Evolutionary conservation across 176 grass and related monocot species (phyloP).

Genomic region (Tuctoria greenei): DNA sequence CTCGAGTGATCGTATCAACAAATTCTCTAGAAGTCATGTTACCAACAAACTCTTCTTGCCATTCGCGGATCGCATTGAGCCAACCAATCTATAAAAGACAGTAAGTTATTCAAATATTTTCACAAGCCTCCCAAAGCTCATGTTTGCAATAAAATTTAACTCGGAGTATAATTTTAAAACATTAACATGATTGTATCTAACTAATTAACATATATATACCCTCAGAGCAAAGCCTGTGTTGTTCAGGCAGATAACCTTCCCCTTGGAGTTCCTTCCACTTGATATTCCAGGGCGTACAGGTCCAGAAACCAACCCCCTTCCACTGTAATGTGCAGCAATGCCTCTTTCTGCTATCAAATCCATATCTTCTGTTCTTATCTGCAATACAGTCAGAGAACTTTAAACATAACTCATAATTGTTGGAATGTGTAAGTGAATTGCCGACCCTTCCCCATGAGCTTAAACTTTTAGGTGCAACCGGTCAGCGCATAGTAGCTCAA

Average conservation of each 20-base stretch:
- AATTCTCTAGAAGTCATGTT: conserved; percentile 99
- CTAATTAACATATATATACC: conserved; percentile 50
- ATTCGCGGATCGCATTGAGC: conserved; percentile 98
- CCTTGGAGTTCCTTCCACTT: conserved; percentile 65
- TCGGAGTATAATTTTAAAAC: conserved; percentile 18
- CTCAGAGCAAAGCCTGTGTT: conserved; percentile 82
- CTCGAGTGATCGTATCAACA: conserved; percentile 87
- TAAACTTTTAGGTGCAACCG: too few relatives aligned
- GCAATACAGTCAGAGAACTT: conserved; percentile 32
- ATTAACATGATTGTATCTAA: conserved; percentile 11
- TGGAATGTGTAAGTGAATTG: too few relatives aligned
- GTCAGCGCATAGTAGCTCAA: too few relatives aligned
- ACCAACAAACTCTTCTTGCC: conserved; percentile 99
- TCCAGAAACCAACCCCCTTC: conserved; percentile 65
- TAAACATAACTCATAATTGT: neutral
- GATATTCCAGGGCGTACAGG: conserved; percentile 60
- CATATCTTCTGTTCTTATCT: conserved; percentile 99
- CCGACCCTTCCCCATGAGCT: too few relatives aligned
- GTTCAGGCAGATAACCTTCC: conserved; percentile 77
- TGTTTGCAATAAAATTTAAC: conserved; percentile 8
- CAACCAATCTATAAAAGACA: conserved; percentile 79
- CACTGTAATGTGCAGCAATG: conserved; percentile 94
- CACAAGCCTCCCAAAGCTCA: neutral
- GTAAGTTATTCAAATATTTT: conserved; percentile 14
- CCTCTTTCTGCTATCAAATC: conserved; percentile 99